A percentile compares a stretch with the other conserved stretches of the same genome.
Conservation (phyloP, 768 basidiomycete genomes). For the Boletus reticulatus region DNA sequence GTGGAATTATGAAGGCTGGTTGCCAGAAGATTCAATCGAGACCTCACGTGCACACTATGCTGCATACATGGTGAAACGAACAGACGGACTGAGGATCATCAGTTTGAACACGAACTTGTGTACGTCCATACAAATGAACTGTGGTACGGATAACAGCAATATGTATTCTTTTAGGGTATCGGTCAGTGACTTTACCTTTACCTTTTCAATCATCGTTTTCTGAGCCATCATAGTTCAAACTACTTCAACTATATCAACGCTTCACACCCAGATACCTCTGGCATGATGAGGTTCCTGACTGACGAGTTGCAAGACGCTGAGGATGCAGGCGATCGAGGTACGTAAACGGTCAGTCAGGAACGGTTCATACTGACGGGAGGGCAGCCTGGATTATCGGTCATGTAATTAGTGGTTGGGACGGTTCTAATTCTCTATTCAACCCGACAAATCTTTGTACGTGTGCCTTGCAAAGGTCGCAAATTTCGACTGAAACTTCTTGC, state of each 20-base stretch:
- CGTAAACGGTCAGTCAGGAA: conserved; percentile 6
- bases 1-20: conserved; percentile 72
- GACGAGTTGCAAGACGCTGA: conserved; percentile 78
- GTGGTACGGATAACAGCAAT: neutral
- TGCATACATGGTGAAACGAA: conserved; percentile 66
- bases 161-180: conserved; percentile 28
- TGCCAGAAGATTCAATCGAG: conserved; percentile 52
- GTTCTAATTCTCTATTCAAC: conserved; percentile 57
- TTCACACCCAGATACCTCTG: conserved; percentile 64
- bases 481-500: neutral
- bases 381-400: conserved; percentile 55
- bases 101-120: conserved; percentile 78
- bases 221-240: conserved; percentile 47
- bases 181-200: conserved; percentile 14
- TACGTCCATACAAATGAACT: conserved; percentile 33
- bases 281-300: conserved; percentile 75
- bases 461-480: neutral
- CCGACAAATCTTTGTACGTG: conserved; percentile 69
- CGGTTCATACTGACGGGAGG: conserved; percentile 10
- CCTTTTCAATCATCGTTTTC: conserved; percentile 2
- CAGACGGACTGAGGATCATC: conserved; percentile 67
- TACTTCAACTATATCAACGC: conserved; percentile 79
- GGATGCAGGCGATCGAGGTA: conserved; percentile 70
- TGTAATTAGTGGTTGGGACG: conserved; percentile 68
- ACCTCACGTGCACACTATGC: conserved; percentile 68